Base-by-base conservation (phyloP, 2,329 filamentous ascomycete genomes). In the Pseudopyrenochaeta lycopersici region DNA sequence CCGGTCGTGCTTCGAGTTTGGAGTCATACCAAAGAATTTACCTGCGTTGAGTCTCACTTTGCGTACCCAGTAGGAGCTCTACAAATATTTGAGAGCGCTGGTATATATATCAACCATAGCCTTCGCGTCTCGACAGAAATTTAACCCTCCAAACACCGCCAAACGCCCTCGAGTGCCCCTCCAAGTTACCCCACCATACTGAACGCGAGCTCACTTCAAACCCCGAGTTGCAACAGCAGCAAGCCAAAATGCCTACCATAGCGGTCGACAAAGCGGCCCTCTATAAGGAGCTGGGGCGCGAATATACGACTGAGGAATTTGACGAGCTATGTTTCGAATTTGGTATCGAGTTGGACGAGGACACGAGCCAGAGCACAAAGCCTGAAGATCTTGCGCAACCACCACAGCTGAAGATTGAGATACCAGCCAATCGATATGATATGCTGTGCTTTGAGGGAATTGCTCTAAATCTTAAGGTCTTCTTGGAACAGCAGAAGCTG, bases 321-420 rank as follows among this genome's bases (percentile, higher is more conserved):
- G 95, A 99, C 78, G 90, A 96, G 73, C 84, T 99, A 67, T 98
- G 95, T 79, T 99, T 99, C 84, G 94, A 99, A 72, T 99, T 97
- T 74, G 93, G 93, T 55, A 96, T 99, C 74, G 95, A 99, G 79
- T 86, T 99, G 66, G 95, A 99, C 80, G 94, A 98, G 81, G 95
- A 99, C 54, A 65, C 59, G 12, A 68, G 60, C 29, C 56, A 68
- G 51, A 67, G 64, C 47, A 71, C 70, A 41, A 76, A 70, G 55
- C 54, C 70, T 12, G 73, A 76, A 48, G 60, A 62, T 44, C 50
- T 67, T 80, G 90, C 96, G 78, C 91, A 96, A 79, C 87, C 91
- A 46, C 89, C 95, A 51, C 91, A 98, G 79, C 86, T 98, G 71
- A 97, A 97, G 84, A 98, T 99, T 73, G 94, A 98, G 78, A 96